Evolutionary conservation across 352 stramenopile genomes (phyloP).

Genomic region (Globisporangium spiculum): DNA sequence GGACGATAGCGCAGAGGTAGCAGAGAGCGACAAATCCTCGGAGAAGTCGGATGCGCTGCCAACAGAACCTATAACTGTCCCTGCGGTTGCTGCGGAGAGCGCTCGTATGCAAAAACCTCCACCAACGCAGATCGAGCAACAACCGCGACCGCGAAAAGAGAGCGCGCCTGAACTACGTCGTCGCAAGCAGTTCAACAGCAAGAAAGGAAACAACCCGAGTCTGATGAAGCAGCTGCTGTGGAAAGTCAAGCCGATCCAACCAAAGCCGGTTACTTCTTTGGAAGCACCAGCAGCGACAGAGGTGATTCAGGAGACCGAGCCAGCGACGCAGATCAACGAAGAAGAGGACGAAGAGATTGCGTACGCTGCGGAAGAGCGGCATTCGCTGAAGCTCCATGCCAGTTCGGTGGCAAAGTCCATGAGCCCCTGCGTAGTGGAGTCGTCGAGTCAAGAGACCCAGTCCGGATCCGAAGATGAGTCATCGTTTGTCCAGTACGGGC

Average conservation of each 20-base stretch:
- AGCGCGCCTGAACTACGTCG: conserved; percentile 8
- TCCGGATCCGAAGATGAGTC: conserved; percentile 59
- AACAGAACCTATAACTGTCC: background rate
- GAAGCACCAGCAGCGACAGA: conserved; percentile 15
- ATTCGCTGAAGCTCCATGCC: conserved; percentile 37
- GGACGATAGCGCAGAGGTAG: background rate
- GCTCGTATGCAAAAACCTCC: background rate
- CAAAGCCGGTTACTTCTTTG: background rate
- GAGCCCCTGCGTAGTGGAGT: conserved; percentile 27
- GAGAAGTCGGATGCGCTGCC: background rate
- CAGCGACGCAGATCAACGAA: background rate
- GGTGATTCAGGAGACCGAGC: background rate
- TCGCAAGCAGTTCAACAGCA: conserved; percentile 12
- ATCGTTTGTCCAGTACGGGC: conserved; percentile 29
- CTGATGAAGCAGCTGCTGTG: conserved; percentile 62
- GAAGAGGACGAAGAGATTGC: conserved; percentile 39
- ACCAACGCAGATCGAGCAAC: background rate
- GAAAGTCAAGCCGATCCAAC: conserved; percentile 40
- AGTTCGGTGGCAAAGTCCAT: conserved; percentile 19
- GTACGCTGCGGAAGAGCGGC: conserved; percentile 39
- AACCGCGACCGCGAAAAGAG: conserved; percentile 9
- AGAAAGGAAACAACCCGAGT: conserved; percentile 15
- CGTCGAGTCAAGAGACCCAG: conserved; percentile 73
- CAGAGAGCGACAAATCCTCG: background rate
- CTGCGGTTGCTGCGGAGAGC: background rate